A percentile compares a stretch with the other conserved stretches of the same genome.
Conservation (phyloP, 2,329 filamentous ascomycete species). For the Nothopassalora personata region DNA sequence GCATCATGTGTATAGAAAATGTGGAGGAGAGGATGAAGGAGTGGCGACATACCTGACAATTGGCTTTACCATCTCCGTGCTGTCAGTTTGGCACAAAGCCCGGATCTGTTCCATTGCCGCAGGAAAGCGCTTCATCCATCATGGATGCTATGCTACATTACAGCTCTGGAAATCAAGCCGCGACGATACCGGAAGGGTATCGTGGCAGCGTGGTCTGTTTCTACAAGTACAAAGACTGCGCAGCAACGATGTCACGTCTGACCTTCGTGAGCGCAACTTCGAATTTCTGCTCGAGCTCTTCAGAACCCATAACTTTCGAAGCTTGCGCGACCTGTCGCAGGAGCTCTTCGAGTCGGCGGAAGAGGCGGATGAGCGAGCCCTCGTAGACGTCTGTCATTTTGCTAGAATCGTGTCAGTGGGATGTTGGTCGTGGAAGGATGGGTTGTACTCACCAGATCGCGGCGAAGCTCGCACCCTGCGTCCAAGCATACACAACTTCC, state of each 20-base stretch:
- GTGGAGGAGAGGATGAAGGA: neutral
- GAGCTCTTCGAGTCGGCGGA: conserved; percentile 90
- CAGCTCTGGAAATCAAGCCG: neutral
- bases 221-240: conserved; percentile 86
- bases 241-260: conserved; percentile 86
- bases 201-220: neutral
- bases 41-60: neutral
- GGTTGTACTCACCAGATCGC: conserved; percentile 74
- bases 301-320: conserved; percentile 95
- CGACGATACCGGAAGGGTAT: neutral
- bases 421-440: neutral
- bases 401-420: conserved; percentile 44
- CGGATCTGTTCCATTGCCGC: neutral
- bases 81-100: neutral
- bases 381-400: conserved; percentile 99
- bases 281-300: conserved; percentile 88
- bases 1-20: neutral
- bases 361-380: conserved; percentile 90
- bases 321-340: conserved; percentile 93
- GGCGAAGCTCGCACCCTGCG: conserved; percentile 80
- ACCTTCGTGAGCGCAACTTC: conserved; percentile 80
- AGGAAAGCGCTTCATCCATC: neutral
- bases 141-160: neutral
- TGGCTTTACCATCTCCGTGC: no score
- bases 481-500: conserved; percentile 93